Evolutionary conservation across 768 basidiomycete species (phyloP).

Genomic region (Termitomyces sp.): DNA sequence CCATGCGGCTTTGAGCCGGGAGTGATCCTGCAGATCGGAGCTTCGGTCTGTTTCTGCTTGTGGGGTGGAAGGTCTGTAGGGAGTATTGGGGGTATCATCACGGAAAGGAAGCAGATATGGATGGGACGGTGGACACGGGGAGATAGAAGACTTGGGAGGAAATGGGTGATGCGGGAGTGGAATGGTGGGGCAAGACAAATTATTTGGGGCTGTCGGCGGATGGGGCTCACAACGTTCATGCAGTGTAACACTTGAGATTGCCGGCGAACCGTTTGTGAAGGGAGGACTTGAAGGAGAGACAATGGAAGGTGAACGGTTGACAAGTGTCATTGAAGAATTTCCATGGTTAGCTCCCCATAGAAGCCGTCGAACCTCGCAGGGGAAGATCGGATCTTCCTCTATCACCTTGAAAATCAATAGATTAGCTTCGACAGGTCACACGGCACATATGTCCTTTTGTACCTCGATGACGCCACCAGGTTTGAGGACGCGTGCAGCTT

Average conservation of each 20-base stretch:
- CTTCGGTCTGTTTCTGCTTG: conserved; percentile 1
- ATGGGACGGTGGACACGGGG: neutral
- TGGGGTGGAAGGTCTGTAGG: conserved; percentile 11
- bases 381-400: conserved; percentile 73
- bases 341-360: conserved; percentile 1
- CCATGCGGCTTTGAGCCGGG: conserved; percentile 58
- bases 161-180: neutral
- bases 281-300: conserved; percentile 12
- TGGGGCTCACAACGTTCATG: conserved; percentile 11
- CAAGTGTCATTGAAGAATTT: conserved; percentile 12
- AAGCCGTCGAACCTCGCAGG: conserved; percentile 30
- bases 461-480: conserved; percentile 64
- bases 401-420: conserved; percentile 43
- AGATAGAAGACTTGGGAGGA: neutral
- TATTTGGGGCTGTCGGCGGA: conserved; percentile 2
- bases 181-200: neutral
- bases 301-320: conserved; percentile 18
- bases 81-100: neutral
- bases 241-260: conserved; percentile 14
- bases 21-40: conserved; percentile 54
- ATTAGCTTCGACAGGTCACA: neutral
- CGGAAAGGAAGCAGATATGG: neutral
- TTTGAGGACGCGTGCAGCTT: conserved; percentile 61
- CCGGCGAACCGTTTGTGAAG: conserved; percentile 17
- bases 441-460: conserved; percentile 12